Percentiles rank a stretch among this genome's conserved stretches.
Evolutionary conservation across 2,329 filamentous ascomycete species (phyloP).

Genomic region (Chaetothyriales sp.): DNA sequence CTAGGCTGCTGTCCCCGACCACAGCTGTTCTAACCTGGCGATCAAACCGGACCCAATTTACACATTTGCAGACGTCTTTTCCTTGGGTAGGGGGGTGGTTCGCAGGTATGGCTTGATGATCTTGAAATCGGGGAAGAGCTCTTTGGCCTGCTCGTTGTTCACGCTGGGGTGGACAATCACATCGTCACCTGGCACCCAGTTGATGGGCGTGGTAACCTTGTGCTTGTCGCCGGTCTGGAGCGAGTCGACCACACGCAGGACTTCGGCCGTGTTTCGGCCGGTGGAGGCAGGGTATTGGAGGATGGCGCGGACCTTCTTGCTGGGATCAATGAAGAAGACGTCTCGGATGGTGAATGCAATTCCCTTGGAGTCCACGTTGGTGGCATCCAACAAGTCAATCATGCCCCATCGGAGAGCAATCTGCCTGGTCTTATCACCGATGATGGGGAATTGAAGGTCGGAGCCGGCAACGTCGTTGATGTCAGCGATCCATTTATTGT

Average conservation of each 20-base stretch:
- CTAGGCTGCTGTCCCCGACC: background rate
- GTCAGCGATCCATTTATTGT: slow-evolving; percentile 41
- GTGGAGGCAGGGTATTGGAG: slow-evolving; percentile 48
- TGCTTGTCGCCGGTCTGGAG: slow-evolving; percentile 46
- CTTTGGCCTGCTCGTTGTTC: slow-evolving; percentile 43
- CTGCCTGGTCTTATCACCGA: slow-evolving; percentile 29
- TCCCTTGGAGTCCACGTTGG: slow-evolving; percentile 31
- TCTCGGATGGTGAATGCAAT: slow-evolving; percentile 49
- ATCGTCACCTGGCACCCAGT: slow-evolving; percentile 44
- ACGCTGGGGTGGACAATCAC: slow-evolving; percentile 47
- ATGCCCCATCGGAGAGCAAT: slow-evolving; percentile 29
- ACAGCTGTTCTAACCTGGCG: background rate
- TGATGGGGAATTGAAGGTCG: slow-evolving; percentile 29
- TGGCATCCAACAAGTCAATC: slow-evolving; percentile 27
- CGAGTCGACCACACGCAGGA: slow-evolving; percentile 43
- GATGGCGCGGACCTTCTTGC: slow-evolving; percentile 48
- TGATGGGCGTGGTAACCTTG: slow-evolving; percentile 45
- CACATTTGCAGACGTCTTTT: slow-evolving; percentile 33
- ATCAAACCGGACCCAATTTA: background rate
- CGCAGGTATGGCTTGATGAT: slow-evolving; percentile 49
- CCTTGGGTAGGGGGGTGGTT: slow-evolving; percentile 44
- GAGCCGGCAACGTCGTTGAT: slow-evolving; percentile 28
- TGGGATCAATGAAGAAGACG: slow-evolving; percentile 50
- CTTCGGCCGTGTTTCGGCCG: slow-evolving; percentile 42
- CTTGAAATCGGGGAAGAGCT: slow-evolving; percentile 44